A percentile compares a stretch with the other conserved stretches of the same genome.
phyloP scores from a whole-genome alignment of 305 asterid genomes.

The Andrographis paniculata region DNA sequence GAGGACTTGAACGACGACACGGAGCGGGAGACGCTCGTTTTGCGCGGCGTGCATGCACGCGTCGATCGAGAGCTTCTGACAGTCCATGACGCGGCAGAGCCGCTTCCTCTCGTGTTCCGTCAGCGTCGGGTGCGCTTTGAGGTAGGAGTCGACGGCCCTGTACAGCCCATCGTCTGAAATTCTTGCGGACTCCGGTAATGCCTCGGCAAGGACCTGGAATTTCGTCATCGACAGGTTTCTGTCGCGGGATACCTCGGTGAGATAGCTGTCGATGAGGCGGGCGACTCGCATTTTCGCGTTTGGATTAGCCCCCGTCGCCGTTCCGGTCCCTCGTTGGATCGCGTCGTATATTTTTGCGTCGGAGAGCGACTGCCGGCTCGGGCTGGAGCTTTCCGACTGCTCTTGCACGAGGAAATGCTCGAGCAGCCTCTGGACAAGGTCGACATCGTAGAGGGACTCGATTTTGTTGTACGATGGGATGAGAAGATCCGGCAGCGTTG shows the following conservation, averaged over 20 bases:
- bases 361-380: conserved; percentile 41
- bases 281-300: conserved; percentile 68
- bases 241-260: conserved; percentile 58
- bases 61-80: conserved; percentile 62
- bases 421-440: conserved; percentile 81
- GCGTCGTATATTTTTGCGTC: conserved; percentile 42
- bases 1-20: conserved; percentile 82
- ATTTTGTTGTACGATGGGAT: conserved; percentile 58
- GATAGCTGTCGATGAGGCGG: conserved; percentile 62
- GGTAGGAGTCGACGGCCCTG: conserved; percentile 65
- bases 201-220: conserved; percentile 62
- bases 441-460: conserved; percentile 72
- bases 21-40: conserved; percentile 79
- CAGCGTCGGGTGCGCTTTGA: conserved; percentile 69
- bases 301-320: too few relatives aligned
- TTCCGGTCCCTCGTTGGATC: conserved; percentile 30
- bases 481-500: conserved; percentile 61
- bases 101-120: conserved; percentile 68
- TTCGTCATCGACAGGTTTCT: conserved; percentile 47
- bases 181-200: conserved; percentile 57
- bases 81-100: conserved; percentile 69
- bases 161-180: conserved; percentile 56
- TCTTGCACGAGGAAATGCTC: conserved; percentile 91
- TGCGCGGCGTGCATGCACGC: conserved; percentile 68
- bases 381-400: conserved; percentile 69